Evolutionary conservation across 1,284 basidiomycete genomes (phyloP).

Genomic region (Spongiforma sp.): DNA sequence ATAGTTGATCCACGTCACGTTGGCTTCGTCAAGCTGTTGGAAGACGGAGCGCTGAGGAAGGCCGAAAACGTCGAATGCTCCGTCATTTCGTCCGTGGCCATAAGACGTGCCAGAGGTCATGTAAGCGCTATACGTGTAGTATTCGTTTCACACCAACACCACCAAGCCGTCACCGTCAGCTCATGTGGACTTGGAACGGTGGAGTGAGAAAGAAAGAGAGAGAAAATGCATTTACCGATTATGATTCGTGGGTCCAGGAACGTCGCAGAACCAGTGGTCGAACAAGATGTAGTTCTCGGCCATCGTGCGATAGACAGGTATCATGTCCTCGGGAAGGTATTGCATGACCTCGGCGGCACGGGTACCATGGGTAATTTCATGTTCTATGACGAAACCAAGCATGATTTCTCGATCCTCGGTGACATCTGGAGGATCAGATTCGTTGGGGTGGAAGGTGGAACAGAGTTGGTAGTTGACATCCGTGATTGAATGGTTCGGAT

Average conservation of each 20-base stretch:
- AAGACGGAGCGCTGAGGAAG: slow-evolving; percentile 35
- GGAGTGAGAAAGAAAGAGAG: background rate
- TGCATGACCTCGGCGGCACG: slow-evolving; percentile 26
- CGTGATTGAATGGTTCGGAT: slow-evolving; percentile 32
- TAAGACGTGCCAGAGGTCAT: slow-evolving; percentile 34
- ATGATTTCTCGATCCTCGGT: slow-evolving; percentile 17
- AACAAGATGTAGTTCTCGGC: slow-evolving; percentile 31
- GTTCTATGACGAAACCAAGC: slow-evolving; percentile 30
- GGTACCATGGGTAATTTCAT: slow-evolving; percentile 25
- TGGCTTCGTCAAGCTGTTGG: slow-evolving; percentile 32
- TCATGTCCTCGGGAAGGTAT: slow-evolving; percentile 31
- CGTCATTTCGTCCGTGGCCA: slow-evolving; percentile 26
- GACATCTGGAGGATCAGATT: slow-evolving; percentile 5
- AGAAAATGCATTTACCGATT: slow-evolving; percentile 22
- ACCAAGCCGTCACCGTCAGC: too few species aligned
- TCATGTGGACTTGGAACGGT: background rate
- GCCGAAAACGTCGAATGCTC: slow-evolving; percentile 22
- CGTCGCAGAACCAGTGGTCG: slow-evolving; percentile 34
- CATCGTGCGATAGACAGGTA: slow-evolving; percentile 31
- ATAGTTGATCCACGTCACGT: slow-evolving; percentile 33
- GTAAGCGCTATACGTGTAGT: slow-evolving; percentile 29
- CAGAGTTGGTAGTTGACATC: slow-evolving; percentile 32
- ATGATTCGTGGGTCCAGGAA: slow-evolving; percentile 32
- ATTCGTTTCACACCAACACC: too few species aligned
- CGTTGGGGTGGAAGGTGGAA: slow-evolving; percentile 29